Conservation (phyloP, 1,284 basidiomycete species). For the Pholiota adiposa region DNA sequence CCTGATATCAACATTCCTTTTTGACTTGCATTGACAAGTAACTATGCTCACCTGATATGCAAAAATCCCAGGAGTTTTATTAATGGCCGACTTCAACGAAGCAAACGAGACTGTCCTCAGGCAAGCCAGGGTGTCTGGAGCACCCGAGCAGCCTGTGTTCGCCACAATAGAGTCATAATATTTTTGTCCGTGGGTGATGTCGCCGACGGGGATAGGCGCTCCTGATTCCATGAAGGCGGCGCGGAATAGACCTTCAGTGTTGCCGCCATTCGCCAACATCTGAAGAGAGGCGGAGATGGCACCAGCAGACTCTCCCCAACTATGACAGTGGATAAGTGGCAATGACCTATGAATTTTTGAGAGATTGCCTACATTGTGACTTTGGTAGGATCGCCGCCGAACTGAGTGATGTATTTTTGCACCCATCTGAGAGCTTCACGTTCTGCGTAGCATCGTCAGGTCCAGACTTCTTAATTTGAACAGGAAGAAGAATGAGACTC, state of each 20-base stretch:
- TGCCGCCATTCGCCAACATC: constrained; percentile 54
- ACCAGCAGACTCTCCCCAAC: constrained; percentile 64
- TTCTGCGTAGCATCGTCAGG: constrained; percentile 3
- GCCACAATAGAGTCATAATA: constrained; percentile 51
- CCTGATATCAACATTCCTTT: not conserved
- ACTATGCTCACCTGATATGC: constrained; percentile 55
- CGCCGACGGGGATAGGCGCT: constrained; percentile 46
- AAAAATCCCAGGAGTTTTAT: constrained; percentile 46
- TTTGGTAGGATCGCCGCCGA: constrained; percentile 19
- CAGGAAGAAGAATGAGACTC: constrained; percentile 22
- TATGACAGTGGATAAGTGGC: constrained; percentile 19
- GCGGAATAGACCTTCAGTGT: constrained; percentile 53
- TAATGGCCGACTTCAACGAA: constrained; percentile 45
- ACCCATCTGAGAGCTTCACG: constrained; percentile 19
- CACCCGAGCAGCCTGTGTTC: constrained; percentile 44
- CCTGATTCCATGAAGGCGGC: constrained; percentile 59
- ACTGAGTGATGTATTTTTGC: constrained; percentile 12
- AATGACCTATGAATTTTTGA: not conserved
- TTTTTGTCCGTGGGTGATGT: constrained; percentile 44
- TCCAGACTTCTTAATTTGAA: not conserved
- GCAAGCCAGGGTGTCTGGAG: constrained; percentile 52
- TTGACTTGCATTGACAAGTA: no score
- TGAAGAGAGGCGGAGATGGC: constrained; percentile 55
- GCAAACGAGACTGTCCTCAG: constrained; percentile 48
- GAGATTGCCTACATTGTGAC: constrained; percentile 38